Percentiles rank a stretch among this genome's conserved stretches.
These are phyloP conservation scores for Lichtheimia ornata DNA, from an alignment of 371 early-diverging fungal genomes.

Conservation along the genomic window DNA sequence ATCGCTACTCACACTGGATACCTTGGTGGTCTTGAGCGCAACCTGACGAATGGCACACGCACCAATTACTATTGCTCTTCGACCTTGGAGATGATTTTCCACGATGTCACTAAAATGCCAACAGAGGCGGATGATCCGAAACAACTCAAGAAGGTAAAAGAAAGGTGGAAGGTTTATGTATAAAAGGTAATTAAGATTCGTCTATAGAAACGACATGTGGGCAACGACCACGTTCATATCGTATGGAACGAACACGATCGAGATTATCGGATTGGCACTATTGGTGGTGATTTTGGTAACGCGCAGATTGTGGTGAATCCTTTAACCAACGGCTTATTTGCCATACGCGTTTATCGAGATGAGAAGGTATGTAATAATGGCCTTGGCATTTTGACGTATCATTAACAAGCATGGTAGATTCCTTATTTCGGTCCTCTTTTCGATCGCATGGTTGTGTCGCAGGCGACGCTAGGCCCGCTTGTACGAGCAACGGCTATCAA, in stretches of 20 bases:
- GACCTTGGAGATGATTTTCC: constrained; percentile 87
- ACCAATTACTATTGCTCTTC: constrained; percentile 86
- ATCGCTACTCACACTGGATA: constrained; percentile 85
- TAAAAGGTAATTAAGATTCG: not conserved
- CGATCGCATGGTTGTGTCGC: constrained; percentile 79
- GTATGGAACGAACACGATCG: constrained; percentile 93
- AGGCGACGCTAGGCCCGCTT: constrained; percentile 73
- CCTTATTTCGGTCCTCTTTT: constrained; percentile 86
- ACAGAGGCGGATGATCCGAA: constrained; percentile 76
- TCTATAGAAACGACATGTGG: constrained; percentile 92
- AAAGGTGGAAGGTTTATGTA: constrained; percentile 54
- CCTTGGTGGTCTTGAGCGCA: constrained; percentile 84
- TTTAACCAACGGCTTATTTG: constrained; percentile 65
- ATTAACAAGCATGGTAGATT: constrained; percentile 37
- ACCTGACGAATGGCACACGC: constrained; percentile 73
- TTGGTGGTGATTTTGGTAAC: constrained; percentile 97
- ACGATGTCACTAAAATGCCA: constrained; percentile 92
- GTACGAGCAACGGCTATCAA: constrained; percentile 86
- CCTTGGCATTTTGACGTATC: not conserved
- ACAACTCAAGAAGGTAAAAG: constrained; percentile 82
- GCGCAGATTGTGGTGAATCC: constrained; percentile 92
- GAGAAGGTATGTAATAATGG: constrained; percentile 44
- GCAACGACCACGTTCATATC: constrained; percentile 97
- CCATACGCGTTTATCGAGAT: constrained; percentile 79
- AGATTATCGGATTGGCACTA: constrained; percentile 84